Evolutionary conservation across 2,329 filamentous ascomycete genomes (phyloP), one percentile per base, ranked within the genome.

Genomic region (Fusarium decemcellulare): DNA sequence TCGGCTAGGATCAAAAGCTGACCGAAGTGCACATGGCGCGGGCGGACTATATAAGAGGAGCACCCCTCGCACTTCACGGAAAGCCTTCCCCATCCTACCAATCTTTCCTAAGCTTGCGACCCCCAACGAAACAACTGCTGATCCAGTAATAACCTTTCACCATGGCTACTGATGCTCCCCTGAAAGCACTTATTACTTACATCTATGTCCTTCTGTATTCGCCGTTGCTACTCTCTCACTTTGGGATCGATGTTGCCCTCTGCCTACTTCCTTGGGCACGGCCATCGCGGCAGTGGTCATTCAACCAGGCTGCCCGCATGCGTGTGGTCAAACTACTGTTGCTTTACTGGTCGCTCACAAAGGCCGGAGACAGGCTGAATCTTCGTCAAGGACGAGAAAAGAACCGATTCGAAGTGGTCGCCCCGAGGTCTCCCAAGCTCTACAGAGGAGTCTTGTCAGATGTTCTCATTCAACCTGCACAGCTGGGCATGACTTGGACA

Each of bases 401-500:
- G 32, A 71, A 72, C 8, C 62, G 70, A 0, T 72, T 72, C 11
- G 70, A 72, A 47, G 61, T 67, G 1, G 30, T 71, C 4, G 44
- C 8, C 1, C 70, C 70, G 1, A 52, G 62, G n/a, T 70, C 65
- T 1, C 47, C 54, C 1, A 71, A 73, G 12, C 14, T 73, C 1
- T 72, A 73, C 23, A 48, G 56, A 50, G 70, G 44, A 5, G 39
- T 69, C 1, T 37, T 72, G 2, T 39, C 40, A 9, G 59, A 71
- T 16, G 34, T 29, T 9, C 5, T 18, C 5, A 48, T 71, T 4
- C 61, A 59, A 18, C 70, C 70, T 7, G 29, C 44, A 0, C 15
- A 60, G 3, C 8, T 72, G 2, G 70, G 70, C 6, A 63, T 72
- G 70, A 73, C 65, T 8, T 72, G 70, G 70, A 72, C 70, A 2